phyloP scores from a whole-genome alignment of 2,329 filamentous ascomycete species.

The Aspergillus ibericus region DNA sequence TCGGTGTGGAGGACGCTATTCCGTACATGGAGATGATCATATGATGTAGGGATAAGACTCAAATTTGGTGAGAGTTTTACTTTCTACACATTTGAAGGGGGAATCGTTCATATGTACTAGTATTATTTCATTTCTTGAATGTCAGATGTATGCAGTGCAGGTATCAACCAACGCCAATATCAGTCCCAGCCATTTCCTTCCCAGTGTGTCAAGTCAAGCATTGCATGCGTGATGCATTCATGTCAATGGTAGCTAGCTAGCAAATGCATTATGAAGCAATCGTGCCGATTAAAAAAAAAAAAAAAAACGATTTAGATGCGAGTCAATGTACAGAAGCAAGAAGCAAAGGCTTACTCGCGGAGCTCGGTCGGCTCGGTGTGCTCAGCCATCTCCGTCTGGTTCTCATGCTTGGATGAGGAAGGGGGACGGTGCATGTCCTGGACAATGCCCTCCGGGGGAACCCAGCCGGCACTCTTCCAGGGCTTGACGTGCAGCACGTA shows the following conservation, averaged over 20 bases:
- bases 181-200: background rate
- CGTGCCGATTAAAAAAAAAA: slow-evolving; percentile 5
- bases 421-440: slow-evolving; percentile 26
- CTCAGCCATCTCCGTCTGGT: slow-evolving; percentile 15
- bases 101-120: background rate
- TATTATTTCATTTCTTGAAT: background rate
- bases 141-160: background rate
- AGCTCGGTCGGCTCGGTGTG: slow-evolving; percentile 23
- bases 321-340: slow-evolving; percentile 1
- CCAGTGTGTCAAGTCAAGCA: background rate
- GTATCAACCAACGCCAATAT: slow-evolving; percentile 7
- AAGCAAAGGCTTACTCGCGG: slow-evolving; percentile 16
- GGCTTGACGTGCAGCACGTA: slow-evolving; percentile 67
- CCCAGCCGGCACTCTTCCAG: slow-evolving; percentile 59
- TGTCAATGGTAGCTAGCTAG: background rate
- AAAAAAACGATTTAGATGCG: background rate
- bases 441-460: slow-evolving; percentile 35
- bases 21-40: background rate
- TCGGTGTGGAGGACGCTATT: background rate
- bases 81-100: background rate
- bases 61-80: background rate
- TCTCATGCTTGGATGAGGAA: slow-evolving; percentile 8
- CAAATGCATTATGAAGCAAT: slow-evolving; percentile 1
- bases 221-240: slow-evolving; percentile 2
- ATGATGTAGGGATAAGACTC: background rate